A percentile compares a stretch with the other conserved stretches of the same genome.
Evolutionary conservation across 768 basidiomycete genomes (phyloP).

Genomic region (Cyclocybe aegerita): DNA sequence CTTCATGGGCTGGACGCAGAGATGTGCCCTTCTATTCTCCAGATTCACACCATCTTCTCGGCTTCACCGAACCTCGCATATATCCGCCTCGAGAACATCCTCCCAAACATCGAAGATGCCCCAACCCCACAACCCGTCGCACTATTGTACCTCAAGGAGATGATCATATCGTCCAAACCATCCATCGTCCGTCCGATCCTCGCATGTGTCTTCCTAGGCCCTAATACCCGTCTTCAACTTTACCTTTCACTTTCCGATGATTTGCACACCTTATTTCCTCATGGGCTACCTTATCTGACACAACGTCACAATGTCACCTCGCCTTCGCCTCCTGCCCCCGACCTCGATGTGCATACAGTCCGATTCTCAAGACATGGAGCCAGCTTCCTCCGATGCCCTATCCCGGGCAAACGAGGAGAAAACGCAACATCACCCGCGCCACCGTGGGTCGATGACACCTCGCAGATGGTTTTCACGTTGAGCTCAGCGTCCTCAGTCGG

Average conservation of each 20-base stretch:
- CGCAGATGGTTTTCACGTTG: constrained; percentile 18
- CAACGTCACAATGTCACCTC: too few species aligned
- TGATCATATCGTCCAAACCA: constrained; percentile 27
- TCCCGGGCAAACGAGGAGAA: background rate
- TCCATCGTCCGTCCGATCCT: constrained; percentile 26
- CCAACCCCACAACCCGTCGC: constrained; percentile 8
- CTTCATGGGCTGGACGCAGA: constrained; percentile 30
- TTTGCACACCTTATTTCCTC: constrained; percentile 27
- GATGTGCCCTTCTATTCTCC: constrained; percentile 30
- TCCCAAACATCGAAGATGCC: constrained; percentile 8
- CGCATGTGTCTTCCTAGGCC: constrained; percentile 18
- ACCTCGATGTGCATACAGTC: constrained; percentile 6
- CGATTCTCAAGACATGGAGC: constrained; percentile 25
- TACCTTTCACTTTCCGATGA: constrained; percentile 23
- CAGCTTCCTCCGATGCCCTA: constrained; percentile 15
- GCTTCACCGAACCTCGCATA: constrained; percentile 33
- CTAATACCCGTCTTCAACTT: constrained; percentile 27
- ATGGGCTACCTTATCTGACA: constrained; percentile 14
- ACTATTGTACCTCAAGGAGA: constrained; percentile 26
- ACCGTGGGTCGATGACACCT: constrained; percentile 21
- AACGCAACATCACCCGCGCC: background rate
- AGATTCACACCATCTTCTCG: constrained; percentile 31
- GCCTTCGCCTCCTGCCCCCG: background rate
- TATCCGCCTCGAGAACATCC: constrained; percentile 30
- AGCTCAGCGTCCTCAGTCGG: constrained; percentile 22